Base-by-base conservation (phyloP, 2,329 filamentous ascomycete species). In the Sporothrix brunneoviolacea region DNA sequence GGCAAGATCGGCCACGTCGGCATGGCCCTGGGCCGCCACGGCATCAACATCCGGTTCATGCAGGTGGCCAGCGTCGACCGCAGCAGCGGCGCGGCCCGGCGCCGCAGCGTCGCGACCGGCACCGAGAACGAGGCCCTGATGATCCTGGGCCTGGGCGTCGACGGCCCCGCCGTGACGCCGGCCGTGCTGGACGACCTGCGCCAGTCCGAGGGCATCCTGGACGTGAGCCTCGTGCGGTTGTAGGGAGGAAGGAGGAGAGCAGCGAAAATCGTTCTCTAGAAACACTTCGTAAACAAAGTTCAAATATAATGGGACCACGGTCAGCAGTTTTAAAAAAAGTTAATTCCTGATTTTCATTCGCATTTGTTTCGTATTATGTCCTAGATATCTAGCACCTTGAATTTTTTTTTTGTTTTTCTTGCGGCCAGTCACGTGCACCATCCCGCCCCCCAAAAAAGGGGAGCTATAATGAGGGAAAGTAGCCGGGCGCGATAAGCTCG, bases 1-100 rank as follows among this genome's bases (percentile, higher is more conserved):
- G 88, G 88, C 10, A 91, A 90, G 72, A 91, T 93, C 63, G 88
- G 88, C 2, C 80, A 82, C 33, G 87, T 93, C 3, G 88, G 88
- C 1, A 82, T 75, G 52, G 74, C 82, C 46, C 68, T 91, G 22
- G 88, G 87, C 0, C 74, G 74, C 33, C 77, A 84, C 33, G 81
- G 80, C 0, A 81, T 93, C 47, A 93, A 93, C 61, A 88, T 91
- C 64, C 78, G 77, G 40, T 90, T 84, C 62, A 93, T 91, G 88
- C 83, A 80, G 61, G 87, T 91, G 2, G 77, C 76, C 3, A 71
- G 73, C 15, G 63, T 86, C 55, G 73, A 75, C 51, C 64, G 50
- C 21, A 21, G 50, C 21, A 21, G 40, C 48, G 45, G 51, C 15
- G 21, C 41, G 48, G 42, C 45, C 19, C 16, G 53, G 33, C 54